Conservation (phyloP, 106 monocot genomes). For the Acanthochlamys bracteata region DNA sequence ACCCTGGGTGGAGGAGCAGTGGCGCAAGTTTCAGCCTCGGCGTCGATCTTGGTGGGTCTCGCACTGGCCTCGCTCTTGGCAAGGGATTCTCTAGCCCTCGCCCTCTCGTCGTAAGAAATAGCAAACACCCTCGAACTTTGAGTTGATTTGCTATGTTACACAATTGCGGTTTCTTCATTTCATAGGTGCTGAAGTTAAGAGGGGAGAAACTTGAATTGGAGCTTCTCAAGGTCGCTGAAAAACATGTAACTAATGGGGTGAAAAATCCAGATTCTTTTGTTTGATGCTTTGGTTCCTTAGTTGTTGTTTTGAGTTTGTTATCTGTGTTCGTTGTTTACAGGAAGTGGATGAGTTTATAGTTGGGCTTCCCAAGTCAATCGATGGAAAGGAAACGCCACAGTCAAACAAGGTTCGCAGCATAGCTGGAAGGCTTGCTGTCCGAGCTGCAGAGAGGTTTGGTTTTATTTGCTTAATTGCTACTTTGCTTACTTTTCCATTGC, state of each 20-base stretch:
- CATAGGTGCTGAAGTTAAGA: slow-evolving; percentile 56
- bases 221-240: slow-evolving; percentile 56
- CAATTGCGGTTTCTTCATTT: neutral
- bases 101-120: slow-evolving; percentile 34
- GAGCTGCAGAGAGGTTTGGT: slow-evolving; percentile 76
- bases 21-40: slow-evolving; percentile 94
- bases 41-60: slow-evolving; percentile 62
- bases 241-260: slow-evolving; percentile 32
- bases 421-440: slow-evolving; percentile 72
- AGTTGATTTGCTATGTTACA: neutral
- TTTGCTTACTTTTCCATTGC: too few relatives aligned
- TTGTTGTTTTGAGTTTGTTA: neutral
- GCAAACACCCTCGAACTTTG: too few relatives aligned
- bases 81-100: slow-evolving; percentile 55
- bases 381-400: slow-evolving; percentile 77
- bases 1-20: slow-evolving; percentile 31
- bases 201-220: slow-evolving; percentile 76
- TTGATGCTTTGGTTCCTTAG: neutral
- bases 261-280: neutral
- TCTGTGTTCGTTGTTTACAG: slow-evolving; percentile 18
- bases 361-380: slow-evolving; percentile 66
- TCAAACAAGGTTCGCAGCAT: slow-evolving; percentile 91
- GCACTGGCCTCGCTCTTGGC: slow-evolving; percentile 83
- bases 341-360: slow-evolving; percentile 84
- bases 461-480: too few relatives aligned